Conservation (phyloP, 495 filamentous ascomycete genomes). For the Penicillium maclennaniae region DNA sequence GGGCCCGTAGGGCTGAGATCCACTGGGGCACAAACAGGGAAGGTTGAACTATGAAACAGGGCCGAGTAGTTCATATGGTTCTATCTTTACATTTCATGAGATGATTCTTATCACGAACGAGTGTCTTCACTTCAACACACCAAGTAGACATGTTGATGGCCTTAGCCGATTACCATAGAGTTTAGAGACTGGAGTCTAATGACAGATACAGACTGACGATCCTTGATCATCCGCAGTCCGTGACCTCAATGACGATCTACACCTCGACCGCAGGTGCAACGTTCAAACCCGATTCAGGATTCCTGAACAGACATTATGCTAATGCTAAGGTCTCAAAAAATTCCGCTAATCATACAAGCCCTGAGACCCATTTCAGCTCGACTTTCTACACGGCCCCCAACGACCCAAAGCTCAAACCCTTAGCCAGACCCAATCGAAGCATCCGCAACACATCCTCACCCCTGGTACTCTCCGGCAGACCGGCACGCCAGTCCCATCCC, state of each 20-base stretch:
- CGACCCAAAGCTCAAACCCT: constrained; percentile 44
- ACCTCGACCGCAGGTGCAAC: too few relatives aligned
- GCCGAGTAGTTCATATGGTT: neutral
- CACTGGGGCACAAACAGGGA: neutral
- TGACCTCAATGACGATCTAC: too few relatives aligned
- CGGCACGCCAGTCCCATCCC: constrained; percentile 84
- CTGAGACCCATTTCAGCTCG: constrained; percentile 3
- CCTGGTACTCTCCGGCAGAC: constrained; percentile 51
- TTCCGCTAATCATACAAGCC: constrained; percentile 14
- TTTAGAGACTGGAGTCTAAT: too few relatives aligned
- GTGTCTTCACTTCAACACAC: too few relatives aligned
- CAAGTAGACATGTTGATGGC: too few relatives aligned
- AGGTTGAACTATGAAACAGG: neutral
- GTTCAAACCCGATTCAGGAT: too few relatives aligned
- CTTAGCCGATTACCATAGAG: too few relatives aligned
- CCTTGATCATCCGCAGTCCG: too few relatives aligned
- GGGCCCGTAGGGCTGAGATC: constrained; percentile 11
- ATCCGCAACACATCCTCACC: constrained; percentile 66
- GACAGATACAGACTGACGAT: too few relatives aligned
- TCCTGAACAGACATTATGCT: neutral
- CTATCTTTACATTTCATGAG: neutral
- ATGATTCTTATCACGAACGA: too few relatives aligned
- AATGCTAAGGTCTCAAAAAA: neutral
- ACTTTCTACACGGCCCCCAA: constrained; percentile 27
- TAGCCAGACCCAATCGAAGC: constrained; percentile 69